phyloP scores from a whole-genome alignment of 2,329 filamentous ascomycete genomes.

The Fusarium domesticum region DNA sequence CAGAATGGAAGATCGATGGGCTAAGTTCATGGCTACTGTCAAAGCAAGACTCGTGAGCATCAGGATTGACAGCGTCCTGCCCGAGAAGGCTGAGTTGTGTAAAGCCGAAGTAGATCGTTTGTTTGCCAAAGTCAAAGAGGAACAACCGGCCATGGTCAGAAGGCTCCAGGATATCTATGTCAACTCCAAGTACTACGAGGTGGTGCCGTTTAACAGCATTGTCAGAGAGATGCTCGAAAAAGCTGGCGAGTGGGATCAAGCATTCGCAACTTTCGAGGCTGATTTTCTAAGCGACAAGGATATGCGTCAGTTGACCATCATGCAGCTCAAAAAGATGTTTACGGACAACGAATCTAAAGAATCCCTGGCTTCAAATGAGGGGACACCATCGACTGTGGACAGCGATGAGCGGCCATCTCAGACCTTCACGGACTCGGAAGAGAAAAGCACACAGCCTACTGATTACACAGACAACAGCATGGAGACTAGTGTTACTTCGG shows the following conservation, averaged over 20 bases:
- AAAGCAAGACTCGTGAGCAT: conserved; percentile 81
- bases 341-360: conserved; percentile 83
- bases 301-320: conserved; percentile 83
- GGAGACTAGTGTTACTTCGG: conserved; percentile 32
- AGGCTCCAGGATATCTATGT: conserved; percentile 89
- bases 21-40: conserved; percentile 84
- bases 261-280: conserved; percentile 85
- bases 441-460: conserved; percentile 45
- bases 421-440: conserved; percentile 45
- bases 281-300: conserved; percentile 97
- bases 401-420: conserved; percentile 47
- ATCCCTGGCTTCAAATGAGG: conserved; percentile 67
- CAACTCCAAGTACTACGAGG: conserved; percentile 92
- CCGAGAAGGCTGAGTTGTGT: conserved; percentile 81
- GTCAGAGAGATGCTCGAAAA: conserved; percentile 90
- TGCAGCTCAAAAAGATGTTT: conserved; percentile 94
- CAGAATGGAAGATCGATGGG: conserved; percentile 77
- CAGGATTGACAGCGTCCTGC: conserved; percentile 83
- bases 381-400: conserved; percentile 55
- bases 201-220: conserved; percentile 87
- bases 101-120: conserved; percentile 76
- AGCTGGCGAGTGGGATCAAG: conserved; percentile 88
- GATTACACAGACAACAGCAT: conserved; percentile 37
- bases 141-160: conserved; percentile 69
- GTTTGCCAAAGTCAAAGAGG: conserved; percentile 75